Evolutionary conservation across 164 flowering plant species (phyloP).

Genomic region (Akebia trifoliata): DNA sequence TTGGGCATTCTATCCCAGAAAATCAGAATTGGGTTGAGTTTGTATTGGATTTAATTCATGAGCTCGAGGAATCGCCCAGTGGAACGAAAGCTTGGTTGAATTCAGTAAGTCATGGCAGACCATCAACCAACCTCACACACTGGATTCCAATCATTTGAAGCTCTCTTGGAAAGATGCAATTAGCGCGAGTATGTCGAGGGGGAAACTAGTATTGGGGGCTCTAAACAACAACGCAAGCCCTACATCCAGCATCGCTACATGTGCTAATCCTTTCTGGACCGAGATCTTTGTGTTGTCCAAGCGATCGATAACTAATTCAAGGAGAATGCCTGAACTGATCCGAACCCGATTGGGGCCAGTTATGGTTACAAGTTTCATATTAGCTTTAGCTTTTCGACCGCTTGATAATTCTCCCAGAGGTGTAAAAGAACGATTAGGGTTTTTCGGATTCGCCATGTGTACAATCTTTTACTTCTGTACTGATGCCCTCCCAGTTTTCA

Average conservation of each 20-base stretch:
- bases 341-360: conserved; percentile 78
- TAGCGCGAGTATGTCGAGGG: conserved; percentile 61
- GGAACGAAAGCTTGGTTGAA: conserved; percentile 55
- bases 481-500: too few relatives aligned
- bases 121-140: conserved; percentile 5
- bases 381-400: conserved; percentile 70
- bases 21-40: conserved; percentile 70
- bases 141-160: not conserved
- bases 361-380: conserved; percentile 57
- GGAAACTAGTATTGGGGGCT: conserved; percentile 70
- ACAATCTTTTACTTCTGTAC: conserved; percentile 81
- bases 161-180: conserved; percentile 60
- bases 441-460: conserved; percentile 89
- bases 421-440: conserved; percentile 67
- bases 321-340: conserved; percentile 42
- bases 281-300: conserved; percentile 52
- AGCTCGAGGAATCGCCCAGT: conserved; percentile 48
- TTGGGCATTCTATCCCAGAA: conserved; percentile 55
- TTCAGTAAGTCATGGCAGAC: conserved; percentile 61
- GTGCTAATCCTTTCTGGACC: conserved; percentile 69
- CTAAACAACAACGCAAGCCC: too few relatives aligned
- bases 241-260: conserved; percentile 41
- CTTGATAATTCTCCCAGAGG: conserved; percentile 77
- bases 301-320: too few relatives aligned
- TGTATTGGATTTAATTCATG: conserved; percentile 66